These are phyloP conservation scores for Pontederia crassipes DNA, from an alignment of 176 grass and related monocot genomes.

Conservation along the genomic window DNA sequence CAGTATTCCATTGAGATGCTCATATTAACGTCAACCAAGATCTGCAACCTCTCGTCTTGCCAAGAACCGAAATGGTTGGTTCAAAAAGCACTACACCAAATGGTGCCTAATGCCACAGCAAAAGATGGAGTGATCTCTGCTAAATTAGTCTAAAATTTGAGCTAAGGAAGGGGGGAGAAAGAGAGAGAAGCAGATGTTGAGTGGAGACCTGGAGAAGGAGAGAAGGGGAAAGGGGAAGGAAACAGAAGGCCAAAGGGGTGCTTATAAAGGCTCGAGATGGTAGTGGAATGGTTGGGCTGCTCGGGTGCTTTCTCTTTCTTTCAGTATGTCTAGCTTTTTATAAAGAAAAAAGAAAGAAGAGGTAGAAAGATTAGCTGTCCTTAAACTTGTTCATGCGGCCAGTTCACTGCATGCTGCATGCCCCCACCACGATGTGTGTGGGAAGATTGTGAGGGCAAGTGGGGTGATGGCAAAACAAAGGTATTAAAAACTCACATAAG, in stretches of 20 bases:
- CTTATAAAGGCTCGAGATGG: not conserved
- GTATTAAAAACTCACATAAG: no score
- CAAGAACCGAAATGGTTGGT: no score
- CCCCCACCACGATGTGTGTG: no score
- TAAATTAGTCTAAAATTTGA: not conserved
- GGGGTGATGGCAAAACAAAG: no score
- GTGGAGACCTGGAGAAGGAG: not conserved
- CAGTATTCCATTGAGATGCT: conserved; percentile 10
- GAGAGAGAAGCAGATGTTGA: not conserved
- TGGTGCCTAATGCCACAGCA: not conserved
- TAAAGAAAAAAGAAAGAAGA: not conserved
- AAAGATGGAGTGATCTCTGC: not conserved
- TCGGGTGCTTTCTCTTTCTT: not conserved
- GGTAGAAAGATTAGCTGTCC: no score
- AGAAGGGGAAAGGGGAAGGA: not conserved
- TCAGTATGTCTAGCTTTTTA: not conserved
- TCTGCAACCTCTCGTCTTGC: not conserved
- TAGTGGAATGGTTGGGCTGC: not conserved
- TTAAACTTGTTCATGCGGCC: no score
- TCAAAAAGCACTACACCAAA: no score
- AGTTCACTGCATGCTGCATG: no score
- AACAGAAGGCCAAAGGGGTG: not conserved
- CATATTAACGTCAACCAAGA: not conserved
- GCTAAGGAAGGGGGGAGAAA: no score
- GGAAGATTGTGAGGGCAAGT: no score